Conservation (phyloP, 129 eudicot genomes). For the Saussurea involucrata region DNA sequence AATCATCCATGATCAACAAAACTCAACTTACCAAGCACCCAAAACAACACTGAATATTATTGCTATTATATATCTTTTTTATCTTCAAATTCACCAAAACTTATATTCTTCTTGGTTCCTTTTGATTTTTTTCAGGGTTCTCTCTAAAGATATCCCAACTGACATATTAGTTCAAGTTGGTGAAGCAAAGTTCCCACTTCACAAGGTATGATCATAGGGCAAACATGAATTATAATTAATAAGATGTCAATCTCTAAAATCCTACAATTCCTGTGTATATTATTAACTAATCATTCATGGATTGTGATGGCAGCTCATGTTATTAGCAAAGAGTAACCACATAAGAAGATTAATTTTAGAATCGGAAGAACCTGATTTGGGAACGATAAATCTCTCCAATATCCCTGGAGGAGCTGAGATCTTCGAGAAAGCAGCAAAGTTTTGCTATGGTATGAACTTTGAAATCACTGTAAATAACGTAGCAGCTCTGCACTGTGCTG, state of each 20-base stretch:
- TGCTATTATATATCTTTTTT: neutral
- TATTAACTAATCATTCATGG: neutral
- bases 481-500: conserved; percentile 81
- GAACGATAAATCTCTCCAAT: conserved; percentile 51
- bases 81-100: neutral
- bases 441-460: conserved; percentile 78
- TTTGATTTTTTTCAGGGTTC: conserved; percentile 47
- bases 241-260: neutral
- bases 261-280: neutral
- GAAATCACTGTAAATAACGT: conserved; percentile 80
- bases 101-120: neutral
- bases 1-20: conserved; percentile 20
- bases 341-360: conserved; percentile 60
- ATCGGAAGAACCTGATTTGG: conserved; percentile 51
- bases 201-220: conserved; percentile 53
- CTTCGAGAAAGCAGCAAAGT: conserved; percentile 68
- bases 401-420: conserved; percentile 80
- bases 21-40: neutral
- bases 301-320: conserved; percentile 62
- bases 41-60: neutral
- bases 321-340: conserved; percentile 77
- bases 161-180: conserved; percentile 66
- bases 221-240: neutral
- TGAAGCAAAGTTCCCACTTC: conserved; percentile 63
- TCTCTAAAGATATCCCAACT: conserved; percentile 66